Evolutionary conservation across 2,329 filamentous ascomycete species (phyloP).

Genomic region (Ophiosphaerella korrae): DNA sequence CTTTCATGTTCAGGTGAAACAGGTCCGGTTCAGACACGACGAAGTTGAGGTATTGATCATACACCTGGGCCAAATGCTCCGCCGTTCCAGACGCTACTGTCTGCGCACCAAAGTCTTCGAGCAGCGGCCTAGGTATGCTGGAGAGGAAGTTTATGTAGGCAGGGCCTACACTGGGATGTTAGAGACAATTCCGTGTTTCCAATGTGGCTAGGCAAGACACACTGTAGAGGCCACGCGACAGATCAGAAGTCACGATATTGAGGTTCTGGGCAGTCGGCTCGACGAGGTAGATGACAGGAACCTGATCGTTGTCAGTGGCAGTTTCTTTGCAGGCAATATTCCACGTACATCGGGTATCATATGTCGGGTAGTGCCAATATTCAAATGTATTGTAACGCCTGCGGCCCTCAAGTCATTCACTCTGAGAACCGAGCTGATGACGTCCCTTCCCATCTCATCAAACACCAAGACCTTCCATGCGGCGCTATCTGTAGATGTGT

Average conservation of each 20-base stretch:
- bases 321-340: background rate
- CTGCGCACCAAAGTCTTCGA: slow-evolving; percentile 93
- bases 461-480: slow-evolving; percentile 75
- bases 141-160: slow-evolving; percentile 98
- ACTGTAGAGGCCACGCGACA: slow-evolving; percentile 80
- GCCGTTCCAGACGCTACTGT: slow-evolving; percentile 83
- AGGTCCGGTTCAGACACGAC: slow-evolving; percentile 94
- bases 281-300: slow-evolving; percentile 90
- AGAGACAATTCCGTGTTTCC: background rate
- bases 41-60: slow-evolving; percentile 97
- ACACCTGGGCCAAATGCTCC: slow-evolving; percentile 89
- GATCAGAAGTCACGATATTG: slow-evolving; percentile 79
- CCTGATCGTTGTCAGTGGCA: slow-evolving; percentile 22
- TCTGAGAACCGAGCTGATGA: slow-evolving; percentile 93
- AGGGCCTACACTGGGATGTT: slow-evolving; percentile 58
- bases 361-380: slow-evolving; percentile 79
- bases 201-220: background rate
- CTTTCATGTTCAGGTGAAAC: slow-evolving; percentile 91
- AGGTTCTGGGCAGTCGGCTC: slow-evolving; percentile 85
- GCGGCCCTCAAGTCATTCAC: slow-evolving; percentile 91
- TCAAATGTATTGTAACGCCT: slow-evolving; percentile 65
- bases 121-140: slow-evolving; percentile 83
- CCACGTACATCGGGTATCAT: slow-evolving; percentile 84
- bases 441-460: slow-evolving; percentile 87
- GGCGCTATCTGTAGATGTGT: slow-evolving; percentile 20